Percentiles rank a stretch among this genome's conserved stretches.
These are phyloP conservation scores for Mallotus nudiflorus DNA, from an alignment of 345 rosid species.

Conservation along the genomic window DNA sequence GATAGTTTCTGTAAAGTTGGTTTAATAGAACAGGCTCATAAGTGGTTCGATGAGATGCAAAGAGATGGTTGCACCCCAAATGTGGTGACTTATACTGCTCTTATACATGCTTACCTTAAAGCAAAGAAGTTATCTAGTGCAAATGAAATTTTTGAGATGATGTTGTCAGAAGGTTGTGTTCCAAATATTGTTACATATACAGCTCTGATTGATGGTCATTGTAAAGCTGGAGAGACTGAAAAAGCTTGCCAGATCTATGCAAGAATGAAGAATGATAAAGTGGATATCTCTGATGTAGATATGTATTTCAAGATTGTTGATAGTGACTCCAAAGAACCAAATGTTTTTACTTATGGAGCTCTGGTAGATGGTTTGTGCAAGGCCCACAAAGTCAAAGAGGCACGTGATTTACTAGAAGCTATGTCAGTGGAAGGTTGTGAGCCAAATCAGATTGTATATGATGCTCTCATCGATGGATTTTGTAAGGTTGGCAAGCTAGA, in stretches of 20 bases:
- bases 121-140: constrained; percentile 62
- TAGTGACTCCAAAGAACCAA: constrained; percentile 52
- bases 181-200: constrained; percentile 82
- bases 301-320: constrained; percentile 56
- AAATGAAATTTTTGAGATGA: constrained; percentile 73
- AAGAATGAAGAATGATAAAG: constrained; percentile 59
- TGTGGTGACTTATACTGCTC: constrained; percentile 87
- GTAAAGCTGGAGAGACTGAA: constrained; percentile 81
- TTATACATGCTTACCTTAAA: constrained; percentile 90
- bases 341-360: constrained; percentile 91
- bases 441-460: constrained; percentile 79
- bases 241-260: constrained; percentile 84
- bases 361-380: constrained; percentile 89
- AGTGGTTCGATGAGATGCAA: constrained; percentile 83
- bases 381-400: constrained; percentile 80
- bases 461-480: constrained; percentile 91
- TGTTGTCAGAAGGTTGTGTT: constrained; percentile 73
- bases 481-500: constrained; percentile 89
- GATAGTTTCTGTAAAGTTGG: constrained; percentile 90
- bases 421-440: constrained; percentile 72
- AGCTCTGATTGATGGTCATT: constrained; percentile 88
- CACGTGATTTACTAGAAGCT: constrained; percentile 64
- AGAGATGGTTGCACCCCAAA: constrained; percentile 75
- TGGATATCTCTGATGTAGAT: constrained; percentile 52
- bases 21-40: constrained; percentile 78